Evolutionary conservation across 2,329 filamentous ascomycete genomes (phyloP).

Genomic region (Sarocladium strictum): DNA sequence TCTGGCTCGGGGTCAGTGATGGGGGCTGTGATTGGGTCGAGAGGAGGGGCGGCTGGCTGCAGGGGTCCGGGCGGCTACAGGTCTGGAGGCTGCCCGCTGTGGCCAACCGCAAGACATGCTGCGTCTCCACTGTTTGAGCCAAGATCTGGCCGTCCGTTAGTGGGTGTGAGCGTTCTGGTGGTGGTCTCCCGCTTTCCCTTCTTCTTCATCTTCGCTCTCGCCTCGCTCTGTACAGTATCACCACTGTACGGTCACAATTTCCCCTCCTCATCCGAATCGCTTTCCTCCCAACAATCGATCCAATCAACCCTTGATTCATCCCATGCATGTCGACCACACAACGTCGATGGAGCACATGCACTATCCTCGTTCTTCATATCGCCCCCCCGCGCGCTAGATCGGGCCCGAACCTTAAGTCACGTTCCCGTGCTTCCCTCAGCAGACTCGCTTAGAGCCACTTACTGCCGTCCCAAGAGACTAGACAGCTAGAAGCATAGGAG

Average conservation of each 20-base stretch:
- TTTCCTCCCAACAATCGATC: neutral
- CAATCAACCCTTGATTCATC: neutral
- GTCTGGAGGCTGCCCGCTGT: neutral
- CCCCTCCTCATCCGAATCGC: neutral
- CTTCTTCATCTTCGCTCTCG: too few species aligned
- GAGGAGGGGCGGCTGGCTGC: neutral
- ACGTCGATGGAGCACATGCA: too few species aligned
- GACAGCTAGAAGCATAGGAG: neutral
- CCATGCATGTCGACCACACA: neutral
- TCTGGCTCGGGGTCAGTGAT: neutral
- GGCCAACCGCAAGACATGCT: neutral
- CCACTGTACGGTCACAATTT: too few species aligned
- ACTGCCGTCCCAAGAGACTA: neutral
- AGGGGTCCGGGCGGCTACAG: slow-evolving; percentile 4
- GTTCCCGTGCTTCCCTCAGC: neutral
- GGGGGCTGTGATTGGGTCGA: slow-evolving; percentile 6
- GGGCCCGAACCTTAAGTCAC: neutral
- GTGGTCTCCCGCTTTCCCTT: neutral
- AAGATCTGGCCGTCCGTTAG: neutral
- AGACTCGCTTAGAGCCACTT: too few species aligned
- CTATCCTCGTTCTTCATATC: neutral
- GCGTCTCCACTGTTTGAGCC: slow-evolving; percentile 1
- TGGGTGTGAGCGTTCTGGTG: neutral
- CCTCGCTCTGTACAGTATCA: too few species aligned
- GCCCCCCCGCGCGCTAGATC: neutral